Base-by-base conservation (phyloP, 108 stramenopile genomes). In the Phaeodactylum tricornutum region DNA sequence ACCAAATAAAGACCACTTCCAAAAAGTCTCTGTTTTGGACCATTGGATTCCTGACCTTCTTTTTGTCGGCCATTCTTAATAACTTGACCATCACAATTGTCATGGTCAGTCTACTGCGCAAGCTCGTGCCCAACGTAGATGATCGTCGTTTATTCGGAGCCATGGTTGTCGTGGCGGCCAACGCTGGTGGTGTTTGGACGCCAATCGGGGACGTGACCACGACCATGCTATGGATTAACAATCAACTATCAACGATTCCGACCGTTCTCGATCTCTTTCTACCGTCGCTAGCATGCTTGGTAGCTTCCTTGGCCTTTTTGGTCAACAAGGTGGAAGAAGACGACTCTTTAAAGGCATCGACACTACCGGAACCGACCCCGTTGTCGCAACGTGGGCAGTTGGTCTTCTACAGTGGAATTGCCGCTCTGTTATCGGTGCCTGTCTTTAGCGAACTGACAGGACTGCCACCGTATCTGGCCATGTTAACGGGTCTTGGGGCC, bases 191-290 rank as follows among this genome's bases (percentile, higher is more conserved):
- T 32, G 93, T 92, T 15, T 95, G 93, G 93, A 95, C 93, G 5
- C 93, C 93, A 3, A 95, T 95, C 50, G 93, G 93, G 40, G 93
- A 95, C 62, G 89, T 95, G 30, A 95, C 93, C 11, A 95, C 93
- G 5, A 95, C 93, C 7, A 95, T 95, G 93, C 80, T 95, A 23
- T 95, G 93, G 93, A 95, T 95, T 36, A 92, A 85, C 55, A 67
- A 87, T 45, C 74, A 95, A 28, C 74, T 95, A 1, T 81, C 85
- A 3, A 92, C 90, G 1, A 41, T 95, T 22, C 93, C 93, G 20
- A 95, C 93, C 22, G 65, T 95, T 9, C 83, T 81, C 1, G 68
- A 89, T 55, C 68, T 95, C 2, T 88, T 92, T 55, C 50, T 95
- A 5, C 93, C 93, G 12, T 87, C 85, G 2, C 23, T 90, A 11